These are phyloP conservation scores for Aphanomyces stellatus DNA, from an alignment of 352 stramenopile species.

Conservation along the genomic window DNA sequence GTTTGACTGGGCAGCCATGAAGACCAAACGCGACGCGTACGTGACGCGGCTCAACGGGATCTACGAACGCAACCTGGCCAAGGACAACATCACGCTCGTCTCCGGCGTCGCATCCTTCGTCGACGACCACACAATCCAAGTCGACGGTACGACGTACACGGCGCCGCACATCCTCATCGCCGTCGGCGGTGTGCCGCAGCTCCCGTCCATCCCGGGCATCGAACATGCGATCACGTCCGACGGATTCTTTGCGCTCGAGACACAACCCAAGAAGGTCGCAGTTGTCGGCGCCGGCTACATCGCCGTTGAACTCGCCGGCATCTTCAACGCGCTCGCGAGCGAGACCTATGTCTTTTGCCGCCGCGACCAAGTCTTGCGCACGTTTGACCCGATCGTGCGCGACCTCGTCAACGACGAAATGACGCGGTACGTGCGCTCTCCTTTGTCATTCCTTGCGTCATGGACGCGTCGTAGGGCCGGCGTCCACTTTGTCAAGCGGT, in stretches of 20 bases:
- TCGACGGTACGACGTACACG: constrained; percentile 63
- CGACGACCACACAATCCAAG: constrained; percentile 66
- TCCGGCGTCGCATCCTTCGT: constrained; percentile 86
- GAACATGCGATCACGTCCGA: constrained; percentile 94
- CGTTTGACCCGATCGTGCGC: constrained; percentile 86
- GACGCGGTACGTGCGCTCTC: constrained; percentile 29
- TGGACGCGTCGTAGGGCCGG: constrained; percentile 19
- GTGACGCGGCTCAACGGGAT: constrained; percentile 95
- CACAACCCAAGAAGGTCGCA: constrained; percentile 83
- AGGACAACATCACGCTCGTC: constrained; percentile 83
- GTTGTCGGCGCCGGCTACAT: constrained; percentile 97
- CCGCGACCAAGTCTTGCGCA: constrained; percentile 73
- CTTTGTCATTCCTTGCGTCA: background rate
- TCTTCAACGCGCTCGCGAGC: constrained; percentile 91
- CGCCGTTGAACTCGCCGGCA: constrained; percentile 92
- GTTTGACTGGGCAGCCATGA: constrained; percentile 90
- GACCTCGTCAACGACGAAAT: constrained; percentile 69
- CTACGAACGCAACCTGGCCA: constrained; percentile 91
- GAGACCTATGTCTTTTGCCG: constrained; percentile 89
- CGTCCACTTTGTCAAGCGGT: constrained; percentile 54
- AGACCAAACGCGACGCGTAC: constrained; percentile 91
- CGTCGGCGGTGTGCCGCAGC: constrained; percentile 82
- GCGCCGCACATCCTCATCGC: constrained; percentile 94
- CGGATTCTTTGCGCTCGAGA: constrained; percentile 95
- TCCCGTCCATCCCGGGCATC: constrained; percentile 77